phyloP scores from a whole-genome alignment of 345 rosid species.

The Lepidium sativum region DNA sequence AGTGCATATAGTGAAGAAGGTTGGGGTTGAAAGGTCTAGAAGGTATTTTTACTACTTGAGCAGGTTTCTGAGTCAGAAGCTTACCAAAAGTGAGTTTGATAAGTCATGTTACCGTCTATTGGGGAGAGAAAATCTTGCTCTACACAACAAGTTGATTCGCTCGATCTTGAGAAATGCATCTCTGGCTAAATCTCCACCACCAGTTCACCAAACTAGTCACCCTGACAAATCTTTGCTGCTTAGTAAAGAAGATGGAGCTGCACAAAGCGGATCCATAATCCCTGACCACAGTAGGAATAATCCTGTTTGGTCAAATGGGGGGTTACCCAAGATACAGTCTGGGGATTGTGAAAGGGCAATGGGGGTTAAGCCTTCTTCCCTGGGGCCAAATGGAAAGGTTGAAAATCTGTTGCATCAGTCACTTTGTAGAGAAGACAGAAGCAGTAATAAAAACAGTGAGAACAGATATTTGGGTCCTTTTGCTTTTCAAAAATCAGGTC shows the following conservation, averaged over 20 bases:
- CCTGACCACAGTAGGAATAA: conserved; percentile 53
- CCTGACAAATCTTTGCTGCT: conserved; percentile 39
- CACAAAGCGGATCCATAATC: conserved; percentile 39
- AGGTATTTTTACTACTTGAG: conserved; percentile 69
- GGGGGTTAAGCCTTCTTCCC: conserved; percentile 69
- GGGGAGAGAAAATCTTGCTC: conserved; percentile 82
- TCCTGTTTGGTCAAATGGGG: conserved; percentile 71
- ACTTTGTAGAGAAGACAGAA: conserved; percentile 43
- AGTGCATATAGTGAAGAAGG: conserved; percentile 65
- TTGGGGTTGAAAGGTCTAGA: conserved; percentile 79
- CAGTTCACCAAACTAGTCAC: conserved; percentile 41
- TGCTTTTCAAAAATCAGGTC: conserved; percentile 63
- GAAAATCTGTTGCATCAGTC: conserved; percentile 45
- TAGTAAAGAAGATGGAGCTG: conserved; percentile 36
- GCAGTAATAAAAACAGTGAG: conserved; percentile 34
- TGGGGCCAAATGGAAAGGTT: conserved; percentile 84
- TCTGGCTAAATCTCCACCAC: conserved; percentile 62
- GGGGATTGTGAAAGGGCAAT: conserved; percentile 53
- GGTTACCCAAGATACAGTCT: conserved; percentile 62
- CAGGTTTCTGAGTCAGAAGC: conserved; percentile 76
- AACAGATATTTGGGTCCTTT: conserved; percentile 61
- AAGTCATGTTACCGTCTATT: conserved; percentile 62
- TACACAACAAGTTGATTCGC: conserved; percentile 80
- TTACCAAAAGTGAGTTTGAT: conserved; percentile 77
- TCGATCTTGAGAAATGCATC: conserved; percentile 77